These are phyloP conservation scores for Penicillium sp. DNA, from an alignment of 2,329 filamentous ascomycete species.

Conservation along the genomic window DNA sequence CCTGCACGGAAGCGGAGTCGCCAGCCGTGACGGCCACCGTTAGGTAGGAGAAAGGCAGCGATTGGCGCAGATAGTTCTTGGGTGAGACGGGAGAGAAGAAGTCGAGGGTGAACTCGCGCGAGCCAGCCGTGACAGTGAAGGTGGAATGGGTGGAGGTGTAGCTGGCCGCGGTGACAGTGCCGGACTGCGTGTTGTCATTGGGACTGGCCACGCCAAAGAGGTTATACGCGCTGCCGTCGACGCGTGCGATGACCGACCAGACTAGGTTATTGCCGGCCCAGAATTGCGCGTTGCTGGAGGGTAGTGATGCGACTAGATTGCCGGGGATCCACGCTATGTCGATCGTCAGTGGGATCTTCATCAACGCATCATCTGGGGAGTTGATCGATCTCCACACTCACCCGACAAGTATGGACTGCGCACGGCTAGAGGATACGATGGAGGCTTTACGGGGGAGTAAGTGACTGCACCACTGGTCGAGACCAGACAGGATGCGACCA, in stretches of 20 bases:
- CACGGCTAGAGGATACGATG: slow-evolving; percentile 47
- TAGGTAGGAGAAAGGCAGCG: slow-evolving; percentile 47
- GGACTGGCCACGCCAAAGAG: slow-evolving; percentile 42
- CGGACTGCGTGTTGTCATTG: slow-evolving; percentile 29
- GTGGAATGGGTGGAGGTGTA: slow-evolving; percentile 46
- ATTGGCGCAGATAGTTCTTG: slow-evolving; percentile 44
- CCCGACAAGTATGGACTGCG: slow-evolving; percentile 44
- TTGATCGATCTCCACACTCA: slow-evolving; percentile 12
- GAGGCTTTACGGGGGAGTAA: slow-evolving; percentile 32
- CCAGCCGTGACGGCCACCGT: slow-evolving; percentile 38
- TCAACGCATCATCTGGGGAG: no score
- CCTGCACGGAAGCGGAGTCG: slow-evolving; percentile 35
- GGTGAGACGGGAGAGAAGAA: slow-evolving; percentile 49
- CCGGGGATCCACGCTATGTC: slow-evolving; percentile 45
- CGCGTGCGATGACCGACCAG: slow-evolving; percentile 45
- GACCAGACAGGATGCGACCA: slow-evolving; percentile 11
- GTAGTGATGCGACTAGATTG: slow-evolving; percentile 35
- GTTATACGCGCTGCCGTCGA: slow-evolving; percentile 42
- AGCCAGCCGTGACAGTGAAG: slow-evolving; percentile 41
- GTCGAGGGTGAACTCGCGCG: slow-evolving; percentile 40
- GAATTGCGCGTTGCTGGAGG: slow-evolving; percentile 42
- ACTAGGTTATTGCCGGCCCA: slow-evolving; percentile 43
- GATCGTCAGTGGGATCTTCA: slow-evolving; percentile 9
- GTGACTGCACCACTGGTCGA: slow-evolving; percentile 11
- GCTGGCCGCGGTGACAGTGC: slow-evolving; percentile 32